Conservation (phyloP, 371 early-diverging fungal species). For the Encephalitozoon romaleae region DNA sequence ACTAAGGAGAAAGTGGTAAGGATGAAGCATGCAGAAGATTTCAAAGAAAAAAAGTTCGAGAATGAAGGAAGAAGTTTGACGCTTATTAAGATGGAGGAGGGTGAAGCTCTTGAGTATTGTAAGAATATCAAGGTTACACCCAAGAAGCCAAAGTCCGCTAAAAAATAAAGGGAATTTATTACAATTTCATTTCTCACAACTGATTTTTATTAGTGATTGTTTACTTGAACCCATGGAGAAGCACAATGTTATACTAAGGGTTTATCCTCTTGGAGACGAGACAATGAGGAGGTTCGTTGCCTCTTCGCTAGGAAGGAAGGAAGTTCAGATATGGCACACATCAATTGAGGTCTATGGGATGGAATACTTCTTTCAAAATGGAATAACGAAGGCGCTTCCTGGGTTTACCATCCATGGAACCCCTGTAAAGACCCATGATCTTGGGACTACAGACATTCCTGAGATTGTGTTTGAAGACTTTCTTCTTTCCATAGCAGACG, state of each 20-base stretch:
- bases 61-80: conserved; percentile 18
- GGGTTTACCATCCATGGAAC: conserved; percentile 42
- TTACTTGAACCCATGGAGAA: neutral
- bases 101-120: conserved; percentile 45
- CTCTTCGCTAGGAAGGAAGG: conserved; percentile 21
- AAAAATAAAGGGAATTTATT: conserved; percentile 14
- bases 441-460: conserved; percentile 48
- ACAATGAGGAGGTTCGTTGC: conserved; percentile 3
- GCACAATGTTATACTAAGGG: conserved; percentile 18
- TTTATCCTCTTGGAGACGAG: conserved; percentile 21
- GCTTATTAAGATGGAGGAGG: conserved; percentile 36
- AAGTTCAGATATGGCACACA: conserved; percentile 67
- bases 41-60: conserved; percentile 38
- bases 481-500: conserved; percentile 22
- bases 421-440: conserved; percentile 24
- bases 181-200: neutral
- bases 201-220: conserved; percentile 1
- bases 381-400: conserved; percentile 55
- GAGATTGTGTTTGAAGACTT: conserved; percentile 44
- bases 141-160: conserved; percentile 27
- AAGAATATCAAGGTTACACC: conserved; percentile 27
- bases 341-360: conserved; percentile 73
- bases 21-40: conserved; percentile 52
- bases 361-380: conserved; percentile 75
- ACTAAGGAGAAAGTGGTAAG: conserved; percentile 44